Evolutionary conservation across 75 land plant species (phyloP), one percentile per base, ranked within the genome.

Genomic region (Pseudotsuga menziesii): DNA sequence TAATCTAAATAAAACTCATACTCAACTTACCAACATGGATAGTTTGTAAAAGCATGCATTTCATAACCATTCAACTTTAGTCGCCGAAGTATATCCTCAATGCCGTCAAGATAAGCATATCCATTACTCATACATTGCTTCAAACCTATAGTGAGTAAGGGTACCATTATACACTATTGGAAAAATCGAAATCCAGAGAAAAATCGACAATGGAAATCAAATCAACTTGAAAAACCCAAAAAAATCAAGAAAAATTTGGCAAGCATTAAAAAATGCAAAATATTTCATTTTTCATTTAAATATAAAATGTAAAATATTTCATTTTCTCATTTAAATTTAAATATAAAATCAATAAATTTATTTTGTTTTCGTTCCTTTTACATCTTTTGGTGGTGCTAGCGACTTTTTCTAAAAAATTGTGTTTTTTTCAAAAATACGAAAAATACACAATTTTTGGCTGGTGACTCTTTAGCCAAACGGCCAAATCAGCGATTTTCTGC

Each of bases 31-130:
- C 99, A 97, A 66, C 81, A 78, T 56, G 99, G 99, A 75, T 94
- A 97, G 78, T 97, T 97, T 76, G 95, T 89, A 77, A 89, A 94
- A 35, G 98, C 95, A 89, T 97, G 99, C 79, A 97, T 88, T 73
- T 88, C 88, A 80, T 88, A 97, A 73, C 87, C 86, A 58, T 83
- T 86, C 71, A 81, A 58, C 66, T 92, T 93, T 73, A 97, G 74
- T 35, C 77, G 79, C 17, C 61, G 61, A 20, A 97, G 85, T 56
- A 97, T 78, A 73, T 67, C 78, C 79, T 94, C 95, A 67, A 97
- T 82, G 22, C 98, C 99, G 58, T 94, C 93, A 56, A 97, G 36
- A 78, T 89, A 97, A 26, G 78, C 79, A 83, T 94, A 97, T 25
- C 93, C 98, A 72, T 74, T 78, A 57, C 19, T 83, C 95, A 97